These are phyloP conservation scores for Cyberlindnera bimundalis DNA, from an alignment of 805 yeast genomes.

Conservation along the genomic window DNA sequence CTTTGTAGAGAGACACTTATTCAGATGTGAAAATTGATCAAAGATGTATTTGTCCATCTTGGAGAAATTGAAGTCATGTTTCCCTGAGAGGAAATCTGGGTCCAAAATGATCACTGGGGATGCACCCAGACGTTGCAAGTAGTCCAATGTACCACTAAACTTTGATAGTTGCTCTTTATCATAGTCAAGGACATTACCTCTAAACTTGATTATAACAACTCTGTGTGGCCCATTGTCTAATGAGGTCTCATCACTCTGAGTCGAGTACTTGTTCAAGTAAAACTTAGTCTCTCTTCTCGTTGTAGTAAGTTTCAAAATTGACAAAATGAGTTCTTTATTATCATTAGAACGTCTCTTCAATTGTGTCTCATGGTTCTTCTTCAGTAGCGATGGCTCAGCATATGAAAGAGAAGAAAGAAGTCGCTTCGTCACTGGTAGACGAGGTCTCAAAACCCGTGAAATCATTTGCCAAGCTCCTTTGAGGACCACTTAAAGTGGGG, in stretches of 20 bases:
- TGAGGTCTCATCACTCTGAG: constrained; percentile 31
- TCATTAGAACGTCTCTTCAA: constrained; percentile 33
- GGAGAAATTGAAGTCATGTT: constrained; percentile 16
- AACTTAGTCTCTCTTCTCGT: constrained; percentile 89
- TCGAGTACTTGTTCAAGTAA: constrained; percentile 67
- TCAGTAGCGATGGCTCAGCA: constrained; percentile 6
- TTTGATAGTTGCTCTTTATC: constrained; percentile 13
- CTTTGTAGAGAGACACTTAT: constrained; percentile 7
- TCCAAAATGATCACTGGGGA: constrained; percentile 23
- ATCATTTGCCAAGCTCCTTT: too few relatives aligned
- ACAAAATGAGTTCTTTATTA: constrained; percentile 68
- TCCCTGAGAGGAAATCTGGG: constrained; percentile 23
- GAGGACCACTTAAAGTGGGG: too few relatives aligned
- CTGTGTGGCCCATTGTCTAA: constrained; percentile 22
- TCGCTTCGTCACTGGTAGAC: neutral
- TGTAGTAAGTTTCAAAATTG: constrained; percentile 85
- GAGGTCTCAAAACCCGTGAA: too few relatives aligned
- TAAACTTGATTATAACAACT: constrained; percentile 27
- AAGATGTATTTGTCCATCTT: constrained; percentile 18
- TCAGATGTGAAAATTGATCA: constrained; percentile 22
- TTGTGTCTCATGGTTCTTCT: constrained; percentile 8
- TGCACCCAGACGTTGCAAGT: constrained; percentile 23
- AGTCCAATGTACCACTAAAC: constrained; percentile 22
- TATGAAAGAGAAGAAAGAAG: constrained; percentile 5
- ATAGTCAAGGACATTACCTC: constrained; percentile 23